Percentiles rank a stretch among this genome's conserved stretches.
These are phyloP conservation scores for Leccinum longicurvipes DNA, from an alignment of 768 basidiomycete species.

Conservation along the genomic window DNA sequence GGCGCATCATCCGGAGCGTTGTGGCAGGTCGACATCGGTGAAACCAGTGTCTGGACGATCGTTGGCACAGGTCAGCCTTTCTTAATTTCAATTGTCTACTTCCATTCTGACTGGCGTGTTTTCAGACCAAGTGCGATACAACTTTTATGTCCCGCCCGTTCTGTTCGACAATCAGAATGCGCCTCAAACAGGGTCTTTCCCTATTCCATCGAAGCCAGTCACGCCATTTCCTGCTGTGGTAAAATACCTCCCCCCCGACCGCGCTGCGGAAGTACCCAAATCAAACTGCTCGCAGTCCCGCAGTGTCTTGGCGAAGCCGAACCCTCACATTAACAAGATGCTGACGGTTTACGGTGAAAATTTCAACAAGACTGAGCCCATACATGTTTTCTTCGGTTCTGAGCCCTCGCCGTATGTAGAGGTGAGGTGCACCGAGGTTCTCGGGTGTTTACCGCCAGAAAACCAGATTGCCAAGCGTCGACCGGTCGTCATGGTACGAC, in stretches of 20 bases:
- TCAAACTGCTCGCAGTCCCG: constrained; percentile 63
- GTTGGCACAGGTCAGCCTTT: constrained; percentile 72
- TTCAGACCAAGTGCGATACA: constrained; percentile 86
- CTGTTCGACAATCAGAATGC: constrained; percentile 78
- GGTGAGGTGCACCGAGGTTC: constrained; percentile 81
- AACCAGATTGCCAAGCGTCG: constrained; percentile 62
- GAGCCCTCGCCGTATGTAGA: constrained; percentile 86
- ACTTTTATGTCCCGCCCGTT: constrained; percentile 87
- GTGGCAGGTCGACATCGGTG: constrained; percentile 89
- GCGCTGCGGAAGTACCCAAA: constrained; percentile 80
- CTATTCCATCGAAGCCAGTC: constrained; percentile 76
- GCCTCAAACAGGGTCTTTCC: constrained; percentile 69
- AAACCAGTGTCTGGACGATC: constrained; percentile 93
- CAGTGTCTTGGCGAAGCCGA: constrained; percentile 70
- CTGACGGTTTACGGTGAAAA: constrained; percentile 88
- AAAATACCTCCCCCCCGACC: constrained; percentile 88
- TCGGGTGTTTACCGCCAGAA: constrained; percentile 79
- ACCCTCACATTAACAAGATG: constrained; percentile 75
- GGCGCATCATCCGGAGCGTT: constrained; percentile 74
- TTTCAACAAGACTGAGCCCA: constrained; percentile 78
- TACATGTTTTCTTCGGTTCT: constrained; percentile 82
- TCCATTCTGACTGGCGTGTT: constrained; percentile 16
- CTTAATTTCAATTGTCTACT: background rate
- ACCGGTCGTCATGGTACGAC: constrained; percentile 77
- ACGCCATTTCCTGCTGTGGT: constrained; percentile 86